Evolutionary conservation across 805 yeast genomes (phyloP).

Genomic region (Sugiyamaella valdiviana): DNA sequence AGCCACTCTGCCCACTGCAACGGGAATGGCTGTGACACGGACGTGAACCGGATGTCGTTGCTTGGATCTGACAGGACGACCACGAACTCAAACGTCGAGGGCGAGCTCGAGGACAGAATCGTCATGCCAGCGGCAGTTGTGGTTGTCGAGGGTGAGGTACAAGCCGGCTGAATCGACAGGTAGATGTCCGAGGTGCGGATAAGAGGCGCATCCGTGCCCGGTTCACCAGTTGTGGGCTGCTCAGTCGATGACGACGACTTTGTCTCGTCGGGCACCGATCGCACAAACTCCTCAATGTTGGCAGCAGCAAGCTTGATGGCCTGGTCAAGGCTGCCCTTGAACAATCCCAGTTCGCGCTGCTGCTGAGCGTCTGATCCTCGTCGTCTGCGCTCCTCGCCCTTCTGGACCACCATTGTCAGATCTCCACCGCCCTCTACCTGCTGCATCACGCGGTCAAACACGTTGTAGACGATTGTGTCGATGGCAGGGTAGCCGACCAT

Average conservation of each 20-base stretch:
- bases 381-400: constrained; percentile 36
- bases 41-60: constrained; percentile 65
- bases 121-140: constrained; percentile 37
- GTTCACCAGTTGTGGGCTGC: not conserved
- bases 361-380: constrained; percentile 31
- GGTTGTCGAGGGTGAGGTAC: constrained; percentile 60
- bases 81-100: constrained; percentile 60
- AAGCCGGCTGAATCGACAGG: constrained; percentile 61
- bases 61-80: constrained; percentile 71
- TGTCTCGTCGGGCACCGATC: constrained; percentile 18
- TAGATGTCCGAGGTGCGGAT: constrained; percentile 53
- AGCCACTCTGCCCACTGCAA: constrained; percentile 90
- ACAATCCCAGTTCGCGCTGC: constrained; percentile 54
- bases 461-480: constrained; percentile 44
- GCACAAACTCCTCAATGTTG: constrained; percentile 68
- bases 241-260: not conserved
- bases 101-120: constrained; percentile 34
- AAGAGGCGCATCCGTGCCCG: constrained; percentile 2
- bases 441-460: constrained; percentile 52
- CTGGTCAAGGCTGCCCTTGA: constrained; percentile 69
- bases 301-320: constrained; percentile 88
- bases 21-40: constrained; percentile 88
- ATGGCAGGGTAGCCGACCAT: constrained; percentile 42
- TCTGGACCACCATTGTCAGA: constrained; percentile 45
- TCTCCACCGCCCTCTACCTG: constrained; percentile 69